Percentiles rank a stretch among this genome's conserved stretches.
phyloP scores from a whole-genome alignment of 164 flowering plant genomes.

The Piper longum region DNA sequence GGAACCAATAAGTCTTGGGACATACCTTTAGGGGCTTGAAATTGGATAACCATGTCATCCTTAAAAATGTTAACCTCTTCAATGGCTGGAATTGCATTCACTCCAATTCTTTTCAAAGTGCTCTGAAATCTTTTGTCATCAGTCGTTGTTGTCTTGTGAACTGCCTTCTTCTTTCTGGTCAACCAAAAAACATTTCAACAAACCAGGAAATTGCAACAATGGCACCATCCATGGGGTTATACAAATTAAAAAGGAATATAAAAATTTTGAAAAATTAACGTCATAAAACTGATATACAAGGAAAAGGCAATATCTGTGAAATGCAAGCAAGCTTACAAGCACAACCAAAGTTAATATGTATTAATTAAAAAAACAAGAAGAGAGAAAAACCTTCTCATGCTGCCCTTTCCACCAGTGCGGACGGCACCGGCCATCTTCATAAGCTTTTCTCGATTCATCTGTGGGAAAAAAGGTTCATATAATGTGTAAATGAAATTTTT shows the following conservation, averaged over 20 bases:
- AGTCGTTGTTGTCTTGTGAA: constrained; percentile 82
- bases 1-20: too few relatives aligned
- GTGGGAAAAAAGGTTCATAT: constrained; percentile 3
- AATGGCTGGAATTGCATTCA: constrained; percentile 50
- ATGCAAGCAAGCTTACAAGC: too few relatives aligned
- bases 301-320: too few relatives aligned
- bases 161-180: constrained; percentile 90
- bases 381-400: constrained; percentile 28
- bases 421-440: constrained; percentile 55
- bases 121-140: constrained; percentile 94
- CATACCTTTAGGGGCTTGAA: constrained; percentile 45
- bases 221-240: too few relatives aligned
- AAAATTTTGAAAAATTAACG: too few relatives aligned
- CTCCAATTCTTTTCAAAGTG: constrained; percentile 81
- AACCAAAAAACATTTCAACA: too few relatives aligned
- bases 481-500: too few relatives aligned
- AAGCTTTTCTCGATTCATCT: constrained; percentile 54
- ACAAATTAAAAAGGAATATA: too few relatives aligned
- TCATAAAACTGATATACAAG: too few relatives aligned
- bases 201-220: too few relatives aligned
- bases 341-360: neutral
- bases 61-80: constrained; percentile 64
- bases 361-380: neutral
- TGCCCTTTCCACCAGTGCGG: constrained; percentile 57
- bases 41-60: constrained; percentile 56